Base-by-base conservation (phyloP, 768 basidiomycete species). In the Lepiota subincarnata region DNA sequence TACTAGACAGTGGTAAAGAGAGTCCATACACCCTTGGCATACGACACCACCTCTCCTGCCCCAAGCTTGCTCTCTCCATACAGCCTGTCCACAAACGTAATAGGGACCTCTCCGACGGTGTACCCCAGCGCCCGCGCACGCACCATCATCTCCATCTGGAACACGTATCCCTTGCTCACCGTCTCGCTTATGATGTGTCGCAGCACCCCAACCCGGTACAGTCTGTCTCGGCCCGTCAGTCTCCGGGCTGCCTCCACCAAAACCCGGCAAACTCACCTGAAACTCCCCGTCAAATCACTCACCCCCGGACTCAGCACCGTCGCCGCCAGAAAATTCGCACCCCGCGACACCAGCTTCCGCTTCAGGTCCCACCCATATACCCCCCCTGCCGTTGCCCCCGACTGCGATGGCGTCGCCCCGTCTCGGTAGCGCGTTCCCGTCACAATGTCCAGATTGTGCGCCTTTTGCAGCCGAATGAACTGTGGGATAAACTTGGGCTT, bases 111-210 rank as follows among this genome's bases (percentile, higher is more conserved):
- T 3, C 92, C 93, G 0, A 96, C 84, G 3, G 79, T 82, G 69
- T 92, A 95, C 4, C 90, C 92, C 51, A 91, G 70, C 1, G 88
- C 82, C 18, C 85, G 79, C 4, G 93, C 93, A 0, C 93, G 82
- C 16, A 92, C 93, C 81, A 95, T 95, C 87, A 95, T 96, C 67
- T 96, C 93, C 93, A 96, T 96, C 76, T 96, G 93, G 75, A 96
- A 95, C 26, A 96, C 93, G 61, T 95, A 96, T 7, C 93, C 93
- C 59, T 89, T 89, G 2, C 92, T 92, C 56, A 86, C 79, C 1
- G 89, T 92, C 59, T 86, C 78, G 4, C 86, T 81, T 61, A 96
- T 95, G 63, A 96, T 88, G 59, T 92, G 84, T 44, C 79, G 81
- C 50, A 96, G 75, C 6, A 89, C 93, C 0, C 78, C 76, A 10